Percentiles rank a stretch among this genome's conserved stretches.
Conservation (phyloP, 768 basidiomycete species). For the Boletus sensibilis region DNA sequence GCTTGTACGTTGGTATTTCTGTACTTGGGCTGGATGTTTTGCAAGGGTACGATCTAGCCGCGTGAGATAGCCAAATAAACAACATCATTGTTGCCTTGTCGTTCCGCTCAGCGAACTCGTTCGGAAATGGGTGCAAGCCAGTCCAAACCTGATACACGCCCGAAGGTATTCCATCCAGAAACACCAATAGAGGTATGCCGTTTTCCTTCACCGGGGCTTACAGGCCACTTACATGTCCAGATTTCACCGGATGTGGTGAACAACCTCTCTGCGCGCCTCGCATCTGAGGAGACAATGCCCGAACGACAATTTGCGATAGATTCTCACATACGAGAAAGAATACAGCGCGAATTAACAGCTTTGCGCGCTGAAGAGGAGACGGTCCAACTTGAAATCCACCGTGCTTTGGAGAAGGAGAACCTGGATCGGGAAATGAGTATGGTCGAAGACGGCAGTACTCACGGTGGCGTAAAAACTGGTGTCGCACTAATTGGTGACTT, state of each 20-base stretch:
- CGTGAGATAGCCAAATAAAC: slow-evolving; percentile 15
- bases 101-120: background rate
- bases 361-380: slow-evolving; percentile 68
- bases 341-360: slow-evolving; percentile 63
- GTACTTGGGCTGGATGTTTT: background rate
- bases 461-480: slow-evolving; percentile 54
- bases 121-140: slow-evolving; percentile 63
- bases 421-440: slow-evolving; percentile 67
- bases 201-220: background rate
- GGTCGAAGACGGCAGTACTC: slow-evolving; percentile 43
- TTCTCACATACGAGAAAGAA: slow-evolving; percentile 66
- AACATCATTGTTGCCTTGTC: background rate
- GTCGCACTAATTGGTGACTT: slow-evolving; percentile 68
- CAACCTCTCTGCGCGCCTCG: slow-evolving; percentile 65
- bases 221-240: slow-evolving; percentile 38
- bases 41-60: too few species aligned
- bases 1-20: background rate
- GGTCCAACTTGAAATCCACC: slow-evolving; percentile 71
- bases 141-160: slow-evolving; percentile 55
- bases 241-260: slow-evolving; percentile 84
- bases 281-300: slow-evolving; percentile 56
- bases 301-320: slow-evolving; percentile 76
- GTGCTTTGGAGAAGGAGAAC: slow-evolving; percentile 84
- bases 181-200: slow-evolving; percentile 50
- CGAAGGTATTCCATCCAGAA: slow-evolving; percentile 58